Evolutionary conservation across 2,329 filamentous ascomycete genomes (phyloP).

Genomic region (Fusarium tuaranense): DNA sequence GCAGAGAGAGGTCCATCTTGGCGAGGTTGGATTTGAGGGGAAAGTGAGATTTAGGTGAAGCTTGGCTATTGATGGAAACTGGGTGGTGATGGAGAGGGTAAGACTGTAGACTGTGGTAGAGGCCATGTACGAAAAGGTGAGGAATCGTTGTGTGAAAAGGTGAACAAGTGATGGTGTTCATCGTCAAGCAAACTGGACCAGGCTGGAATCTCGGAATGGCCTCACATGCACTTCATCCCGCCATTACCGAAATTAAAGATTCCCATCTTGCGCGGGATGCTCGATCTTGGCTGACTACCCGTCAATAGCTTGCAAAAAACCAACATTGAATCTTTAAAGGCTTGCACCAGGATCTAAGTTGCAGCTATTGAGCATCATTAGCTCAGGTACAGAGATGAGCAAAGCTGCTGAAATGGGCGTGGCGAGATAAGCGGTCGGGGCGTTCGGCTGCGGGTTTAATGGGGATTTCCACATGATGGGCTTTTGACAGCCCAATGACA

Average conservation of each 20-base stretch:
- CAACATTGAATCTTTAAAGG: background rate
- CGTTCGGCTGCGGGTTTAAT: background rate
- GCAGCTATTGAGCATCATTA: background rate
- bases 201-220: background rate
- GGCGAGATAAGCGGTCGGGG: background rate
- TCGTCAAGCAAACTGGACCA: background rate
- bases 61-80: background rate
- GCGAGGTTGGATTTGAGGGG: background rate
- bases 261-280: background rate
- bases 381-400: background rate
- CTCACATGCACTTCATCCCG: background rate
- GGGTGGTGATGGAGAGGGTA: background rate
- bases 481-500: background rate
- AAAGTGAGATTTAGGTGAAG: background rate
- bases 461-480: background rate
- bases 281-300: background rate
- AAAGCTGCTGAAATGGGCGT: background rate
- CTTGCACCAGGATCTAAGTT: background rate
- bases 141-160: background rate
- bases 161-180: background rate
- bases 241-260: background rate
- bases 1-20: background rate
- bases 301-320: background rate
- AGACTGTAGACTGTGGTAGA: background rate
- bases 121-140: background rate